Base-by-base conservation (phyloP, 768 basidiomycete species). In the Dioszegia hungarica region DNA sequence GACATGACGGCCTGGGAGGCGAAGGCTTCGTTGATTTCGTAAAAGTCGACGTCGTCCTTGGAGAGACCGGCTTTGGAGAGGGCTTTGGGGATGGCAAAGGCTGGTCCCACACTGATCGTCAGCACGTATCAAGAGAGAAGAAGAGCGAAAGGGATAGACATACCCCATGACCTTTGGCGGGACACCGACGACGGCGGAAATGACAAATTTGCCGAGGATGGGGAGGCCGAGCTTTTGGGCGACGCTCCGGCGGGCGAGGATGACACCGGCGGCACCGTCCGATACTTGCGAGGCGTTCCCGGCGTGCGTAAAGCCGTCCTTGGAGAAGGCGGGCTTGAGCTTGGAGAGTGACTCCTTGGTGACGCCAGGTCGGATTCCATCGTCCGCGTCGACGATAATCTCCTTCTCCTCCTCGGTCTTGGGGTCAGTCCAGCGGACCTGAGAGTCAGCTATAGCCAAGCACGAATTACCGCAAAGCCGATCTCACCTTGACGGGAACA, bases 1-100 rank as follows among this genome's bases (percentile, higher is more conserved):
- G 89, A 92, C 77, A 91, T 87, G n/a, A 88, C 89, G 58, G 90
- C 79, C 82, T 77, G 79, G 84, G 88, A 90, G 85, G 45, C 88
- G 84, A 93, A 94, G 0, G 91, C 91, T 29, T 73, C 65, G 62
- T 77, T 77, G 69, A 77, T 77, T 57, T 77, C 77, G 55, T 41
- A 77, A 63, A 77, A 74, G 57, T 77, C 77, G 49, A 77, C 74
- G 47, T 77, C 77, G 38, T 70, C 67, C 39, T 82, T 75, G 37
- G 78, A 81, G 38, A 93, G 77, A 5, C 89, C 89, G 22, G 81
- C 80, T 48, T 82, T 80, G 64, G 84, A 79, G 37, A 94, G 79
- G 12, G 82, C 88, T 76, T 81, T 83, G 19, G 87, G 89, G 66
- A 97, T 92, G 11, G 93, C 92, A 65, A 82, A 83, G 0, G 82